Conservation (phyloP, 441 rosid genomes). For the Pelargonium myrrhifolium region DNA sequence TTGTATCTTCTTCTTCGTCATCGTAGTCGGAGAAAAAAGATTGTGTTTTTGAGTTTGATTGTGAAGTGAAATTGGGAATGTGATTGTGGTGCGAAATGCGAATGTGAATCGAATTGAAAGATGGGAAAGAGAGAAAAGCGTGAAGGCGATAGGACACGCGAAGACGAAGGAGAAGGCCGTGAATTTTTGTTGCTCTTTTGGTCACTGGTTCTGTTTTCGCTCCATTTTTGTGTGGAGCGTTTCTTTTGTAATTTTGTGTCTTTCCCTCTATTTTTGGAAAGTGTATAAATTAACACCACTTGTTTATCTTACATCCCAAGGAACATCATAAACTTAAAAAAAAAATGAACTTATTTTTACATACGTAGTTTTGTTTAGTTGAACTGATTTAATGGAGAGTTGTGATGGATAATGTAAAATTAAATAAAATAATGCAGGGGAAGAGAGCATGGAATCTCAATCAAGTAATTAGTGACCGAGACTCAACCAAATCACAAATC, state of each 20-base stretch:
- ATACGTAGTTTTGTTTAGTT: no score
- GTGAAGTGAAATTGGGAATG: slow-evolving; percentile 11
- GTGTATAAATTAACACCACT: neutral
- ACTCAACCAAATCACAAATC: no score
- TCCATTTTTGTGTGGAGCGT: neutral
- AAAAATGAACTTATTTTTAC: no score
- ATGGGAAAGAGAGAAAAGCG: slow-evolving; percentile 44
- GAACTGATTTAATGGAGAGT: no score
- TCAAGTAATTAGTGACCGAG: no score
- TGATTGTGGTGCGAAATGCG: slow-evolving; percentile 12
- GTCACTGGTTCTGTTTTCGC: neutral
- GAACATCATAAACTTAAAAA: neutral
- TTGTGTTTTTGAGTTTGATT: neutral
- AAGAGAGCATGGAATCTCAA: no score
- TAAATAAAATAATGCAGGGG: no score
- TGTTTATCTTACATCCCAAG: neutral
- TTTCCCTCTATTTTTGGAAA: neutral
- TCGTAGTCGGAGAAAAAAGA: neutral
- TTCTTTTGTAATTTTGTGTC: neutral
- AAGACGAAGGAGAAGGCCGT: slow-evolving; percentile 28
- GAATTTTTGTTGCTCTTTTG: neutral
- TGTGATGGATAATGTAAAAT: no score
- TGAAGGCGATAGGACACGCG: slow-evolving; percentile 38
- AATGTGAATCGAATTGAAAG: slow-evolving; percentile 6
- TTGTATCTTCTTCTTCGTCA: neutral